Evolutionary conservation across 805 yeast genomes (phyloP).

Genomic region (Monosporozyma unispora): DNA sequence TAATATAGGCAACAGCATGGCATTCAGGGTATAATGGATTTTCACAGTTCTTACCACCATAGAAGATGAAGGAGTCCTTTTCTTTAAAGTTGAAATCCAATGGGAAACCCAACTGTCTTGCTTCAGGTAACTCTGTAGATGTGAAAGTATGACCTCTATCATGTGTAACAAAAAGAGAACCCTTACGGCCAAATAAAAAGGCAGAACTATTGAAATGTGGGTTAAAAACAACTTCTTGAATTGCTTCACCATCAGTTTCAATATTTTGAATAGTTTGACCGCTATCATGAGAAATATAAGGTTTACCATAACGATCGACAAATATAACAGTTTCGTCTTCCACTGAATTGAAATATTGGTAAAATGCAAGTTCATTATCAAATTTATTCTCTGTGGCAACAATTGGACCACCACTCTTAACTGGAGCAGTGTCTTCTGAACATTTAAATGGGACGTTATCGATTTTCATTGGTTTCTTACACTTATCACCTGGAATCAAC

Average conservation of each 20-base stretch:
- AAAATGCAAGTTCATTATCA: constrained; percentile 45
- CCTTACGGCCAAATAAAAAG: constrained; percentile 37
- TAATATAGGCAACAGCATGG: constrained; percentile 46
- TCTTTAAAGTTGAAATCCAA: constrained; percentile 56
- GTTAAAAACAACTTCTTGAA: constrained; percentile 53
- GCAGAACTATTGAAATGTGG: constrained; percentile 32
- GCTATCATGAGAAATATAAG: constrained; percentile 64
- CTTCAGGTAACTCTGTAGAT: constrained; percentile 42
- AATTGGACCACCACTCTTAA: constrained; percentile 26
- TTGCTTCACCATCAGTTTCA: constrained; percentile 31
- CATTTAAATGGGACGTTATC: constrained; percentile 26
- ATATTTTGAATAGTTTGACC: constrained; percentile 43
- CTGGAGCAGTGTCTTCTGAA: constrained; percentile 12
- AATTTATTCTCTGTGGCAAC: constrained; percentile 35
- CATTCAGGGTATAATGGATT: constrained; percentile 41
- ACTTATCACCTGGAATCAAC: constrained; percentile 13
- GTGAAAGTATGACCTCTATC: constrained; percentile 60
- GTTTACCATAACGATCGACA: constrained; percentile 41
- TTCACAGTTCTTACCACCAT: constrained; percentile 54
- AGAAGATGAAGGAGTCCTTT: constrained; percentile 54
- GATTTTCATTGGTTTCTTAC: constrained; percentile 19
- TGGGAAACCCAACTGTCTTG: constrained; percentile 34
- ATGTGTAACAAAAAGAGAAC: constrained; percentile 46
- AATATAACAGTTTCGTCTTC: constrained; percentile 60
- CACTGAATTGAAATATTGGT: constrained; percentile 37